Evolutionary conservation across 139 green algal species (phyloP).

Genomic region (Pleodorina starrii): DNA sequence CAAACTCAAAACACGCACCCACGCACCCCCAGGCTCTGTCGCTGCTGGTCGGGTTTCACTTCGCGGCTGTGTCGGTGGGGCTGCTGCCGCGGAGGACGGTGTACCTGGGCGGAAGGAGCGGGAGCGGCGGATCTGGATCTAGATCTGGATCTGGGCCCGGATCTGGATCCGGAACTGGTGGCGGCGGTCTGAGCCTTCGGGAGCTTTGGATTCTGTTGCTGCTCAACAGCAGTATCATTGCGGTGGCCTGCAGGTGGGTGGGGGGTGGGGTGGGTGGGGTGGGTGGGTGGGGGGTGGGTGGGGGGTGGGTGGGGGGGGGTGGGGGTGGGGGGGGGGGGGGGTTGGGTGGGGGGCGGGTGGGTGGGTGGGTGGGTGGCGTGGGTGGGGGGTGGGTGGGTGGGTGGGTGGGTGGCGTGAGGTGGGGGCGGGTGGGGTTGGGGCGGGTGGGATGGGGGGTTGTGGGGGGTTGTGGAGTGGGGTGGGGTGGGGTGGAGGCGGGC

Average conservation of each 20-base stretch:
- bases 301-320: neutral
- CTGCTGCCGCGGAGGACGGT: slow-evolving; percentile 56
- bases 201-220: slow-evolving; percentile 68
- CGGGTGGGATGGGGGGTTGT: no score
- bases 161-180: neutral
- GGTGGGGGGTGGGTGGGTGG: no score
- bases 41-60: slow-evolving; percentile 68
- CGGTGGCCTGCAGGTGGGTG: slow-evolving; percentile 72
- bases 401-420: no score
- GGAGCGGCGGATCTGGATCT: neutral
- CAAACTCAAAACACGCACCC: no score
- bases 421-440: no score
- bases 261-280: neutral
- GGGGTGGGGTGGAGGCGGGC: no score
- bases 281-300: neutral
- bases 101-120: neutral
- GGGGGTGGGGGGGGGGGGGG: neutral
- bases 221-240: slow-evolving; percentile 82
- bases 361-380: neutral
- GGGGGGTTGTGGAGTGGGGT: no score
- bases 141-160: neutral
- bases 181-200: neutral
- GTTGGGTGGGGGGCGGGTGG: neutral
- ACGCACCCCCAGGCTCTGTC: slow-evolving; percentile 66
- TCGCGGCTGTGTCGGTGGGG: slow-evolving; percentile 57